Evolutionary conservation across 192 early-diverging fungal species (phyloP).

Genomic region (Spinellus fusiger): DNA sequence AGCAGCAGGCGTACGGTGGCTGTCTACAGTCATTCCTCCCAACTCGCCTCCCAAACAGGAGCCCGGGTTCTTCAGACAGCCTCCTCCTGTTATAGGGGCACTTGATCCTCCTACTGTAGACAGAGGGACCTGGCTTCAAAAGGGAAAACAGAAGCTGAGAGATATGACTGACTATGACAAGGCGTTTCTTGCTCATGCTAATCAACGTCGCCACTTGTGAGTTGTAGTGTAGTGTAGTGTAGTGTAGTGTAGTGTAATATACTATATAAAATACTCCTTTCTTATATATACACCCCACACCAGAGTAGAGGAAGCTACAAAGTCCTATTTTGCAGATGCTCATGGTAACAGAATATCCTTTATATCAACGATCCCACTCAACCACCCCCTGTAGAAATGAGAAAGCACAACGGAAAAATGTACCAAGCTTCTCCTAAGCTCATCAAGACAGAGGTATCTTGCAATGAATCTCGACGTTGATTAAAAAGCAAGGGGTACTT

Average conservation of each 20-base stretch:
- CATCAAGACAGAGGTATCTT: slow-evolving; percentile 37
- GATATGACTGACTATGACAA: slow-evolving; percentile 45
- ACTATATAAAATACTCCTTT: not conserved
- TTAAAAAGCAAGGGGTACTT: not conserved
- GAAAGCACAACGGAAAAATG: slow-evolving; percentile 42
- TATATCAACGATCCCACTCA: no score
- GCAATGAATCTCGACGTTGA: not conserved
- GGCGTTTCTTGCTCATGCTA: slow-evolving; percentile 35
- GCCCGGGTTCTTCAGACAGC: slow-evolving; percentile 2
- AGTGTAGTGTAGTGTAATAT: no score
- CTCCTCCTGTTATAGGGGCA: slow-evolving; percentile 24
- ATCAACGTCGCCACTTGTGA: slow-evolving; percentile 46
- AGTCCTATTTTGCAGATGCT: slow-evolving; percentile 27
- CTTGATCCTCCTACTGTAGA: slow-evolving; percentile 24
- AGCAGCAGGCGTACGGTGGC: no score
- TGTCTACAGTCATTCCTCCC: no score
- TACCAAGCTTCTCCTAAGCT: slow-evolving; percentile 38
- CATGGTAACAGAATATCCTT: slow-evolving; percentile 8
- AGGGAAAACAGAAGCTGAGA: slow-evolving; percentile 32
- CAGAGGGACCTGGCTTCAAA: slow-evolving; percentile 15
- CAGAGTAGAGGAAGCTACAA: slow-evolving; percentile 23
- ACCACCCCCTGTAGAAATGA: slow-evolving; percentile 31
- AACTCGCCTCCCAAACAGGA: no score
- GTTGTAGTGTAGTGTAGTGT: slow-evolving; percentile 1
- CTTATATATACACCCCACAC: not conserved